These are phyloP conservation scores for Lichtheimia ramosa DNA, from an alignment of 371 early-diverging fungal genomes.

Conservation along the genomic window DNA sequence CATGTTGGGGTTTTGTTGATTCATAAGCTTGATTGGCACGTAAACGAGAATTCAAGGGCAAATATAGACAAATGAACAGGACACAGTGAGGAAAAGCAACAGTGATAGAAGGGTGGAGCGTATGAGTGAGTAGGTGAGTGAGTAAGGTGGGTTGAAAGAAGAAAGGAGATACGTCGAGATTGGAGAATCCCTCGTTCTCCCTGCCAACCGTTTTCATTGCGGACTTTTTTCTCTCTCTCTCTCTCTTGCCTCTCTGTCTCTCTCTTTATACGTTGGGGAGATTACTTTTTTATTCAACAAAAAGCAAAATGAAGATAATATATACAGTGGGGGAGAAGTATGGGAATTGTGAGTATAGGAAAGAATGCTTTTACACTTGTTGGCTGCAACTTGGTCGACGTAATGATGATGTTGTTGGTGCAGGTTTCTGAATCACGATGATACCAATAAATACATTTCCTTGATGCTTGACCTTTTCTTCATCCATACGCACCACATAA, in stretches of 20 bases:
- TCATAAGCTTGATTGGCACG: constrained; percentile 4
- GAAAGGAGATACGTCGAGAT: neutral
- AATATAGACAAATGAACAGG: neutral
- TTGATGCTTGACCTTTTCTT: no score
- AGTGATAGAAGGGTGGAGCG: neutral
- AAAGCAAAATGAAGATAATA: no score
- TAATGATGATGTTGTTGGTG: no score
- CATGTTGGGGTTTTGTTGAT: constrained; percentile 18
- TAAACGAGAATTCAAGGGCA: neutral
- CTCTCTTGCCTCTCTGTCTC: neutral
- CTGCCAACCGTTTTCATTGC: neutral
- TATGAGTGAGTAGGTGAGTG: neutral
- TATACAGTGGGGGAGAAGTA: no score
- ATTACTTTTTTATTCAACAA: no score
- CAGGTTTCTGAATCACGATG: no score
- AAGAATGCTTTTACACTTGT: no score
- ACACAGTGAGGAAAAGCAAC: neutral
- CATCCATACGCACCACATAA: no score
- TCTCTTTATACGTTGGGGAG: no score
- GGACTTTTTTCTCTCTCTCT: neutral
- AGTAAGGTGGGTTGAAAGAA: neutral
- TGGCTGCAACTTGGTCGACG: no score
- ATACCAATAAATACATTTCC: no score
- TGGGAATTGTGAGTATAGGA: no score
- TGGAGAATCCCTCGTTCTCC: neutral